Evolutionary conservation across 306 rosid species (phyloP), one percentile per base, ranked within the genome.

Genomic region (Vicia faba): DNA sequence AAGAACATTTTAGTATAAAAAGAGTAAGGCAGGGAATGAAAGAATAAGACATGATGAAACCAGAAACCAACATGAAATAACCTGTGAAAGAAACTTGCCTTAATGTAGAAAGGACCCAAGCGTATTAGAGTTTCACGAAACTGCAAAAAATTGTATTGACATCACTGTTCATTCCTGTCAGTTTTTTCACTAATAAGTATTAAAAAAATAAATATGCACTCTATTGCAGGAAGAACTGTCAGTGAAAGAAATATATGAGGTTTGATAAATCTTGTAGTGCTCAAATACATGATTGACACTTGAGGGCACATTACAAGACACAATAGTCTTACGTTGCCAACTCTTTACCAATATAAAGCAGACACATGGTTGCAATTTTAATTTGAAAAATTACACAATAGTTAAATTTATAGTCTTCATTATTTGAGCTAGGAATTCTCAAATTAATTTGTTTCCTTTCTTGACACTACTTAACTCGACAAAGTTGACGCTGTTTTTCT

Each of bases 41-140:
- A 60, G 7, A 35, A 8, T 23, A 36, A 61, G 28, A 36, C 4
- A 28, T 53, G 35, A 72, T 20, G 43, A 44, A 64, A 65, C 28
- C 61, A 61, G 49, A 65, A 68, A 66, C 46, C 59, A 49, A 48
- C 39, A 65, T 62, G 64, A 76, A 63, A 64, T 81, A 72, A 64
- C 55, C 41, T 0, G 53, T 10, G 2, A 60, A 64, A 81, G 75
- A 55, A 68, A 77, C 90, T 89, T 88, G 77, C 98, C 98, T 93
- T 93, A 69, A 86, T 56, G 75, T 93, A 93, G 90, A 93, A 93
- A 69, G 98, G 98, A 68, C 98, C 98, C 88, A 93, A 77, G 63
- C 45, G 81, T 74, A 93, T 90, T n/a, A 93, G 83, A 68, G 98
- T 93, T 86, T 93, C 81, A 7, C 98, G 90, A 77, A 93, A 93